These are phyloP conservation scores for Theileria sp. DNA, from an alignment of 169 alveolate genomes.

Conservation along the genomic window DNA sequence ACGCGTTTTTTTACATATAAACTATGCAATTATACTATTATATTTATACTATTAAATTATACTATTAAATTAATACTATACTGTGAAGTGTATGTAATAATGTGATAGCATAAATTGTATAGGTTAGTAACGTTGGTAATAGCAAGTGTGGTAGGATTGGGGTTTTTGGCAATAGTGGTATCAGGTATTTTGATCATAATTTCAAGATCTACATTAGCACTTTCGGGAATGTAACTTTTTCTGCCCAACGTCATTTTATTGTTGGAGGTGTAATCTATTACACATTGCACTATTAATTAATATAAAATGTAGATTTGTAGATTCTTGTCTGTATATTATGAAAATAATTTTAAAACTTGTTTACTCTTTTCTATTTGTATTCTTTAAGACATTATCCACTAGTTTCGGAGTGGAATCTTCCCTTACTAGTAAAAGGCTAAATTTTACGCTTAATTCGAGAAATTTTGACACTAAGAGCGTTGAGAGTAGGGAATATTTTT, in stretches of 20 bases:
- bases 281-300: not conserved
- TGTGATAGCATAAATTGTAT: not conserved
- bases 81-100: not conserved
- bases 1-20: not conserved
- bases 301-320: not conserved
- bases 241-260: not conserved
- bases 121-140: constrained; percentile 65
- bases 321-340: not conserved
- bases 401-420: constrained; percentile 10
- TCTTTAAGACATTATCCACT: not conserved
- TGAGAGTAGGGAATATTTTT: not conserved
- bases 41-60: too few species aligned
- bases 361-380: not conserved
- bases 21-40: not conserved
- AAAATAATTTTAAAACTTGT: not conserved
- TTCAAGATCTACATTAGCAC: not conserved
- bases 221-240: constrained; percentile 1
- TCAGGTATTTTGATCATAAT: constrained; percentile 30
- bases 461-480: not conserved
- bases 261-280: not conserved
- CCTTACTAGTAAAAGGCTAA: not conserved
- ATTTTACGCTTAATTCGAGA: not conserved
- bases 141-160: constrained; percentile 48
- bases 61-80: too few species aligned
- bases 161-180: constrained; percentile 33